Evolutionary conservation across 306 rosid species (phyloP).

Genomic region (Trichosanthes truncata): DNA sequence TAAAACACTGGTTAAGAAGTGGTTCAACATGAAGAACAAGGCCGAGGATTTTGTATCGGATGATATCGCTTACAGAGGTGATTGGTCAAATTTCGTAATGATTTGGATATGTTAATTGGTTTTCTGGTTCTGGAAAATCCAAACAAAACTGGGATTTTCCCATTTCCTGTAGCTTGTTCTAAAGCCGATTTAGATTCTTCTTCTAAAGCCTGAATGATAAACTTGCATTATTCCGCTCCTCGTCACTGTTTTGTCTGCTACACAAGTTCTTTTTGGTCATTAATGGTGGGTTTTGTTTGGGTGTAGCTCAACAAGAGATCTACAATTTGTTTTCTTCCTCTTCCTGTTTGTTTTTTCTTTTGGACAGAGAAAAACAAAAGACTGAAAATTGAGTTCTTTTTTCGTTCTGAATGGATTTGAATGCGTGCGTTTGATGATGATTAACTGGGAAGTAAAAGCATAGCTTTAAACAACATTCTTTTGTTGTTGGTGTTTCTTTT

Average conservation of each 20-base stretch:
- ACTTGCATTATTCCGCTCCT: conserved; percentile 19
- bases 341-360: conserved; percentile 10
- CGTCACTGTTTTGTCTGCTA: conserved; percentile 17
- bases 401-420: conserved; percentile 13
- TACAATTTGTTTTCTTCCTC: conserved; percentile 33
- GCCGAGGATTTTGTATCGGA: conserved; percentile 84
- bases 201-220: conserved; percentile 6
- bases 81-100: conserved; percentile 22
- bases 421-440: conserved; percentile 26
- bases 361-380: background rate
- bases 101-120: conserved; percentile 13
- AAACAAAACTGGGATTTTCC: conserved; percentile 12
- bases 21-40: conserved; percentile 94
- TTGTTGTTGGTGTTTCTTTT: conserved; percentile 47
- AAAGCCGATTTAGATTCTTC: conserved; percentile 6
- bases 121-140: background rate
- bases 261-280: conserved; percentile 15
- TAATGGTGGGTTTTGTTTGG: conserved; percentile 12
- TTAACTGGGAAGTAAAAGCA: conserved; percentile 41
- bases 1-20: conserved; percentile 87
- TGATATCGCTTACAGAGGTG: conserved; percentile 62
- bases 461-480: conserved; percentile 43
- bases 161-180: conserved; percentile 4
- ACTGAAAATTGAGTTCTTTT: background rate
- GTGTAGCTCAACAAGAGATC: conserved; percentile 51